A percentile compares a stretch with the other conserved stretches of the same genome.
These are phyloP conservation scores for Mycothermus thermophilus DNA, from an alignment of 495 filamentous ascomycete species.

Conservation along the genomic window DNA sequence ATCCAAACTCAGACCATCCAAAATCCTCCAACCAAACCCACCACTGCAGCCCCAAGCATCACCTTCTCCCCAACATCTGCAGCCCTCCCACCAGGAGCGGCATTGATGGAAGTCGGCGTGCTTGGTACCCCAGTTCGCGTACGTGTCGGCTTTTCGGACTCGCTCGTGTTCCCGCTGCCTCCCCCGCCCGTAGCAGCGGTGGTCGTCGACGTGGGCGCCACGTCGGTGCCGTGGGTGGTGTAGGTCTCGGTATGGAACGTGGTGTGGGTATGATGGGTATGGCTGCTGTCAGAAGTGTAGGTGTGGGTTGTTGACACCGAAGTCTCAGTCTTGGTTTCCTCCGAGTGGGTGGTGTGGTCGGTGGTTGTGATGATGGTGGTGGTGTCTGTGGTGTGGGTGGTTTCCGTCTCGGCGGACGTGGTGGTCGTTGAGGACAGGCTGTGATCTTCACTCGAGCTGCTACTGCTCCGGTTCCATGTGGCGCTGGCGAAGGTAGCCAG, in stretches of 20 bases:
- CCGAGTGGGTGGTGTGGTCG: neutral
- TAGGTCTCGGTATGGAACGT: too few species aligned
- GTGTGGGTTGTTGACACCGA: too few species aligned
- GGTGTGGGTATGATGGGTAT: too few species aligned
- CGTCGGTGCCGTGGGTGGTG: too few species aligned
- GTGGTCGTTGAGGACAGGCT: too few species aligned
- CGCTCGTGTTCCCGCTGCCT: neutral
- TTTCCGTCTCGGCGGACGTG: too few species aligned
- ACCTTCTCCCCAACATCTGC: neutral
- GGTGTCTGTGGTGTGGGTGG: neutral
- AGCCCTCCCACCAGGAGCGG: neutral
- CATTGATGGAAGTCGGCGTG: slow-evolving; percentile 4
- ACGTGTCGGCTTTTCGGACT: neutral
- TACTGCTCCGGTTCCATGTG: too few species aligned
- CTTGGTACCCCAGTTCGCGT: neutral
- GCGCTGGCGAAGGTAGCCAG: slow-evolving; percentile 7
- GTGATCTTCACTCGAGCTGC: too few species aligned
- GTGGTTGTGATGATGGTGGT: neutral
- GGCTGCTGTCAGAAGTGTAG: too few species aligned
- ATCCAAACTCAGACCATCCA: too few species aligned
- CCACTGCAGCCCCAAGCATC: slow-evolving; percentile 4
- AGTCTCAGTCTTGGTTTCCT: too few species aligned
- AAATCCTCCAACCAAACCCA: slow-evolving; percentile 2
- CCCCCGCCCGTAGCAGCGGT: neutral
- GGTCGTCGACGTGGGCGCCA: too few species aligned